Percentiles rank a stretch among this genome's conserved stretches.
Evolutionary conservation across 2,329 filamentous ascomycete genomes (phyloP).

Genomic region (Fusarium buxicola): DNA sequence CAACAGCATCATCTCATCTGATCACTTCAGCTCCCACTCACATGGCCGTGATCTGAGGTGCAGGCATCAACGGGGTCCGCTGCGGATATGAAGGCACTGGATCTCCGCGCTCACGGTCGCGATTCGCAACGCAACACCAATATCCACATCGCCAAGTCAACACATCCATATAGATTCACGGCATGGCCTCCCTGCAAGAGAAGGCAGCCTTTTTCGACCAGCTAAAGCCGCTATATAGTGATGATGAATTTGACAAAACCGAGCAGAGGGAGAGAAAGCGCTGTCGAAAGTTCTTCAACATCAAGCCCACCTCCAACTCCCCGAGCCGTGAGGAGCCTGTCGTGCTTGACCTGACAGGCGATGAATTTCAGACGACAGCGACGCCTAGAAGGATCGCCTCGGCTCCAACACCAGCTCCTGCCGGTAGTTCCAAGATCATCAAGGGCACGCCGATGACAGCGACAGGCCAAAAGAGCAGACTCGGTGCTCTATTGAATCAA

Average conservation of each 20-base stretch:
- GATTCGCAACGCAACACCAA: conserved; percentile 5
- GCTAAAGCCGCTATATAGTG: conserved; percentile 52
- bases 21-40: conserved; percentile 3
- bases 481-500: conserved; percentile 30
- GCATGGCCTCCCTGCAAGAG: conserved; percentile 50
- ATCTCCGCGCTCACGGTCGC: not conserved
- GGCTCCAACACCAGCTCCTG: conserved; percentile 25
- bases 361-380: conserved; percentile 25
- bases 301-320: conserved; percentile 15
- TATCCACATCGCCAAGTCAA: not conserved
- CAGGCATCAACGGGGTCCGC: conserved; percentile 4
- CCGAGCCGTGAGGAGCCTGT: conserved; percentile 11
- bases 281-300: conserved; percentile 47
- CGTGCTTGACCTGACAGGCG: conserved; percentile 30
- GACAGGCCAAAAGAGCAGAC: conserved; percentile 36
- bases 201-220: conserved; percentile 61
- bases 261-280: conserved; percentile 51
- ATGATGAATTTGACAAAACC: conserved; percentile 45
- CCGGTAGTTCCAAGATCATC: conserved; percentile 35
- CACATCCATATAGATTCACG: conserved; percentile 4
- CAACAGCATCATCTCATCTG: not conserved
- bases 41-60: not conserved
- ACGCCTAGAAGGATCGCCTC: conserved; percentile 39
- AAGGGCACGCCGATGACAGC: conserved; percentile 48
- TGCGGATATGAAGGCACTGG: conserved; percentile 14